Evolutionary conservation across 805 yeast species (phyloP).

Genomic region (Saccharomycopsis fibuligera): DNA sequence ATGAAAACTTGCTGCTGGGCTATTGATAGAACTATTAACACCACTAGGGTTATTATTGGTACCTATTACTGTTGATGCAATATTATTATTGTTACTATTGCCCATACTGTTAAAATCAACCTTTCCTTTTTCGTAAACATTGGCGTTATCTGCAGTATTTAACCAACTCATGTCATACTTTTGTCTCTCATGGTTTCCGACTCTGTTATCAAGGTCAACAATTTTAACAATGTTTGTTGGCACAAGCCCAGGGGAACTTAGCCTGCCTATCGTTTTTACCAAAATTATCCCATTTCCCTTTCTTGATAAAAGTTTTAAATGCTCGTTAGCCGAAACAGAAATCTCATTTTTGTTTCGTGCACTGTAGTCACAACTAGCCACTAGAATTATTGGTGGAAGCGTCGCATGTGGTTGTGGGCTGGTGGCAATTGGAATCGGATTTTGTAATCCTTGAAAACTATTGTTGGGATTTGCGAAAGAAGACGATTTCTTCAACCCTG

Average conservation of each 20-base stretch:
- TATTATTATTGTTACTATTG: background rate
- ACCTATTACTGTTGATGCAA: background rate
- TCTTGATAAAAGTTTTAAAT: slow-evolving; percentile 42
- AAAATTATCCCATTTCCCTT: slow-evolving; percentile 49
- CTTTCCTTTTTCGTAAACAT: background rate
- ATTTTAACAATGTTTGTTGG: slow-evolving; percentile 12
- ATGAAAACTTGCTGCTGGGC: background rate
- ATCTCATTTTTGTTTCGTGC: slow-evolving; percentile 42
- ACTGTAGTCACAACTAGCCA: slow-evolving; percentile 39
- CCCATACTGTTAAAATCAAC: background rate
- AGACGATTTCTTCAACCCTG: no score
- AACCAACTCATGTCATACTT: slow-evolving; percentile 12
- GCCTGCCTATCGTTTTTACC: slow-evolving; percentile 40
- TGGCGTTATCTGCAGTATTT: slow-evolving; percentile 8
- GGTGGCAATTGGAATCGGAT: no score
- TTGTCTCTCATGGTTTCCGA: slow-evolving; percentile 5
- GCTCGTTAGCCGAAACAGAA: slow-evolving; percentile 42
- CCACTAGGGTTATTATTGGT: background rate
- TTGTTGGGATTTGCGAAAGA: no score
- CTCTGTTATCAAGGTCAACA: slow-evolving; percentile 12
- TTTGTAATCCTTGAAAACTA: no score
- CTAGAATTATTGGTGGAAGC: slow-evolving; percentile 31
- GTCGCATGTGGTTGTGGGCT: no score
- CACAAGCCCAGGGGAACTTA: slow-evolving; percentile 8
- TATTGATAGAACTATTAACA: background rate